A percentile compares a stretch with the other conserved stretches of the same genome.
Conservation (phyloP, 148 eudicot species). For the Vaccinium macrocarpon region DNA sequence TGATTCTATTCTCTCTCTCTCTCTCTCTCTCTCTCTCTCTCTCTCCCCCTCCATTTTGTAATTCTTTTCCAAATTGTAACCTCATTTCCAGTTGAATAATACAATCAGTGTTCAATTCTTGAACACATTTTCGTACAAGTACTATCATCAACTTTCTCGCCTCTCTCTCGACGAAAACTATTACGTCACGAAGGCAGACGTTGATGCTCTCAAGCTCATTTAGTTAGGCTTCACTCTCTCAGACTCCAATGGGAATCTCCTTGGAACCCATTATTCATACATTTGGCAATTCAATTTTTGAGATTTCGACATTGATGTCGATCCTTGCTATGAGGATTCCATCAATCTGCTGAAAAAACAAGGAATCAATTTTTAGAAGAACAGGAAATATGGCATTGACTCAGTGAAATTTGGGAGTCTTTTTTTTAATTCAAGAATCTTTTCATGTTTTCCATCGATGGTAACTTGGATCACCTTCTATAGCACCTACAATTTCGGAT, state of each 20-base stretch:
- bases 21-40: no score
- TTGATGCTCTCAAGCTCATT: not conserved
- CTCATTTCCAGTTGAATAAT: no score
- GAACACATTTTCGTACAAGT: no score
- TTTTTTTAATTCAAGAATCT: not conserved
- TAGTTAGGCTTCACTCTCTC: not conserved
- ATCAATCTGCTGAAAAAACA: not conserved
- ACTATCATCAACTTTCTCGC: not conserved
- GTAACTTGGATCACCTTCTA: slow-evolving; percentile 37
- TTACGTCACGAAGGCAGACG: not conserved
- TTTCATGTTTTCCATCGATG: slow-evolving; percentile 1
- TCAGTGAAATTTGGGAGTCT: not conserved
- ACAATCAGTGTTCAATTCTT: no score
- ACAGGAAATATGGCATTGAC: not conserved
- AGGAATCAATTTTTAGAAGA: not conserved
- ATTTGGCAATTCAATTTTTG: not conserved
- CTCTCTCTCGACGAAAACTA: not conserved
- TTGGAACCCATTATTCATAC: not conserved
- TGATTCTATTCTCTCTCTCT: no score
- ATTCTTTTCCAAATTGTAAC: no score
- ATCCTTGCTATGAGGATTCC: not conserved
- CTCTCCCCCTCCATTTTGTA: no score
- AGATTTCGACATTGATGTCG: not conserved
- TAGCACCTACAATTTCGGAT: slow-evolving; percentile 18
- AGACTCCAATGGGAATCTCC: not conserved